Percentiles rank a stretch among this genome's conserved stretches.
phyloP scores from a whole-genome alignment of 371 early-diverging fungal species.

The Nematocida parisii region DNA sequence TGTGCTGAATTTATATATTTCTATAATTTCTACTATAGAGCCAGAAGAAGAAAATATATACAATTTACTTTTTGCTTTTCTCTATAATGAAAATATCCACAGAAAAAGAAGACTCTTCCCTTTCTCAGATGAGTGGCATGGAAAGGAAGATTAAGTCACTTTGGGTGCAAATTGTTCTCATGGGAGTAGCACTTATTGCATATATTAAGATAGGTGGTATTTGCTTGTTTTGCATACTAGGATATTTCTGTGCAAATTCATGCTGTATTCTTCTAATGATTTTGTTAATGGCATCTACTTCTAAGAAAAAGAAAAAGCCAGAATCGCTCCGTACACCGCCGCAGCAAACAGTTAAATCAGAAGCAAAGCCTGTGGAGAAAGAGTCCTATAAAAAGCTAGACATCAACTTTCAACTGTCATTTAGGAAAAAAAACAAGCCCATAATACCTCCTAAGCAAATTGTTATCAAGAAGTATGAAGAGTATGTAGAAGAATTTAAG shows the following conservation, averaged over 20 bases:
- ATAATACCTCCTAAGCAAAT: conserved; percentile 24
- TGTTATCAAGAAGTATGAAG: conserved; percentile 42
- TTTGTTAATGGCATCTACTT: conserved; percentile 6
- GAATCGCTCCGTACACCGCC: neutral
- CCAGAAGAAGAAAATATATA: neutral
- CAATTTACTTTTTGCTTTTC: conserved; percentile 26
- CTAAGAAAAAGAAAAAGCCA: conserved; percentile 3
- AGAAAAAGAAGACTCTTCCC: conserved; percentile 1
- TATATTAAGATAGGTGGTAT: conserved; percentile 22
- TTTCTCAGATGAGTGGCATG: neutral
- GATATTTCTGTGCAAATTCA: conserved; percentile 5
- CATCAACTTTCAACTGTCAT: conserved; percentile 30
- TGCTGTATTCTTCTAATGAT: conserved; percentile 24
- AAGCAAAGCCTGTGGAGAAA: neutral
- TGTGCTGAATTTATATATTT: too few species aligned
- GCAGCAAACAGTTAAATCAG: neutral
- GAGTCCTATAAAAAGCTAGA: neutral
- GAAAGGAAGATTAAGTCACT: conserved; percentile 30
- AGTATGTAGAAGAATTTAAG: conserved; percentile 27
- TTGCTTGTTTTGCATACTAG: neutral
- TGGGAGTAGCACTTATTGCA: neutral
- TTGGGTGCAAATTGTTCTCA: conserved; percentile 5
- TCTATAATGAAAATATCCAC: neutral
- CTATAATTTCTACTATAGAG: too few species aligned
- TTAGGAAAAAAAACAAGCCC: conserved; percentile 32